These are phyloP conservation scores for Typha latifolia DNA, from an alignment of 176 grass and related monocot genomes.

Conservation along the genomic window DNA sequence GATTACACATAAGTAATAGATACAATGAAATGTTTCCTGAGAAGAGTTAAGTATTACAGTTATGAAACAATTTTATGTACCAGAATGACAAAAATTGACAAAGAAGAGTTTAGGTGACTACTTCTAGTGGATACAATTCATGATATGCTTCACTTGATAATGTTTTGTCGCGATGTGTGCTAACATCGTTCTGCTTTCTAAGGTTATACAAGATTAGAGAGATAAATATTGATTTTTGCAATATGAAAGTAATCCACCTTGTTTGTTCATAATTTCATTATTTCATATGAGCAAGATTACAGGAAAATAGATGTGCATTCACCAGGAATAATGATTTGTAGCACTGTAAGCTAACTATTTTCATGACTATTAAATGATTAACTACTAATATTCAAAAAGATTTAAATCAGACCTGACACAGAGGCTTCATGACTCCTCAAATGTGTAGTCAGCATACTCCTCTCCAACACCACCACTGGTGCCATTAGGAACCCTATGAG, in stretches of 20 bases:
- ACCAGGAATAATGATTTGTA: not conserved
- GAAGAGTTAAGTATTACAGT: too few species aligned
- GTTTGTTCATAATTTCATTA: too few species aligned
- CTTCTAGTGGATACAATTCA: not conserved
- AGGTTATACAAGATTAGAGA: not conserved
- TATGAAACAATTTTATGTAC: too few species aligned
- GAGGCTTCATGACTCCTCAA: slow-evolving; percentile 33
- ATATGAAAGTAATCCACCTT: not conserved
- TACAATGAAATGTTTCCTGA: too few species aligned
- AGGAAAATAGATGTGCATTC: not conserved
- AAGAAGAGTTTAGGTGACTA: not conserved
- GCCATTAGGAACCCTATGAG: slow-evolving; percentile 40
- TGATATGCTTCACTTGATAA: not conserved
- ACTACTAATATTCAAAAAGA: not conserved
- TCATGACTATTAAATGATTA: not conserved
- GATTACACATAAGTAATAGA: too few species aligned
- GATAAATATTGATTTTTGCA: not conserved
- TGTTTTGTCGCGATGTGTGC: not conserved
- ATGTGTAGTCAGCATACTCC: slow-evolving; percentile 36
- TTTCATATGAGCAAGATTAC: not conserved
- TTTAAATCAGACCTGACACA: not conserved
- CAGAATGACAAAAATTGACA: too few species aligned
- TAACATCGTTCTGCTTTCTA: not conserved
- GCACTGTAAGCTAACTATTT: not conserved
- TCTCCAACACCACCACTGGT: slow-evolving; percentile 7